phyloP scores from a whole-genome alignment of 2,329 filamentous ascomycete genomes.

The Geosmithia putterillii region DNA sequence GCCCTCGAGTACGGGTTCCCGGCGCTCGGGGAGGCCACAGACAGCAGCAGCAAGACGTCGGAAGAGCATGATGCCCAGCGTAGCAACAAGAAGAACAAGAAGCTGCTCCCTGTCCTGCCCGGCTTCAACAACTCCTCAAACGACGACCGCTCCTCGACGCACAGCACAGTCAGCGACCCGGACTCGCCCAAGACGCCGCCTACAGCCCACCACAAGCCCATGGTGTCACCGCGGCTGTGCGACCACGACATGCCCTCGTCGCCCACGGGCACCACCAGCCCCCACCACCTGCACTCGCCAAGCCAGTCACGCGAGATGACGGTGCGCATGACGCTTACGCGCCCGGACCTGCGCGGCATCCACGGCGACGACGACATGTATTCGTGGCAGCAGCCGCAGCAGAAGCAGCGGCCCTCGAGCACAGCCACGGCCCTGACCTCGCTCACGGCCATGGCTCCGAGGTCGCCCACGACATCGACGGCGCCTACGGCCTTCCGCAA shows the following conservation, averaged over 20 bases:
- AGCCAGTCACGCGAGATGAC: constrained; percentile 73
- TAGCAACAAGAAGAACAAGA: not conserved
- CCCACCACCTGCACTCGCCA: not conserved
- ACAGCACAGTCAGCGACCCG: constrained; percentile 40
- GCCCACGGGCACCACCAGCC: not conserved
- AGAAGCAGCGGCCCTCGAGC: not conserved
- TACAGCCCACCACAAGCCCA: constrained; percentile 24
- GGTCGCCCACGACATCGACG: too few relatives aligned
- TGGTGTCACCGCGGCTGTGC: constrained; percentile 11
- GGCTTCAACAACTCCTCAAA: constrained; percentile 9
- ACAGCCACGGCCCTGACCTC: not conserved
- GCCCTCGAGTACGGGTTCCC: constrained; percentile 90
- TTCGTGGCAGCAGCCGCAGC: constrained; percentile 45
- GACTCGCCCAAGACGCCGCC: constrained; percentile 48
- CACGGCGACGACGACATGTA: constrained; percentile 57
- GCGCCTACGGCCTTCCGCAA: constrained; percentile 11
- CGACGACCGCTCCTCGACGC: constrained; percentile 43
- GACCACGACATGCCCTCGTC: constrained; percentile 11
- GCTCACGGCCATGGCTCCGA: too few relatives aligned
- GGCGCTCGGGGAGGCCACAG: constrained; percentile 23
- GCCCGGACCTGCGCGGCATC: constrained; percentile 73
- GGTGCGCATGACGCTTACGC: constrained; percentile 85
- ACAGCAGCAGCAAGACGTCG: not conserved
- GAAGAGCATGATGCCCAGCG: too few relatives aligned
- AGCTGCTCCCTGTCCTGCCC: not conserved